Evolutionary conservation across 352 stramenopile genomes (phyloP).

Genomic region (Phytopythium mirpurense): DNA sequence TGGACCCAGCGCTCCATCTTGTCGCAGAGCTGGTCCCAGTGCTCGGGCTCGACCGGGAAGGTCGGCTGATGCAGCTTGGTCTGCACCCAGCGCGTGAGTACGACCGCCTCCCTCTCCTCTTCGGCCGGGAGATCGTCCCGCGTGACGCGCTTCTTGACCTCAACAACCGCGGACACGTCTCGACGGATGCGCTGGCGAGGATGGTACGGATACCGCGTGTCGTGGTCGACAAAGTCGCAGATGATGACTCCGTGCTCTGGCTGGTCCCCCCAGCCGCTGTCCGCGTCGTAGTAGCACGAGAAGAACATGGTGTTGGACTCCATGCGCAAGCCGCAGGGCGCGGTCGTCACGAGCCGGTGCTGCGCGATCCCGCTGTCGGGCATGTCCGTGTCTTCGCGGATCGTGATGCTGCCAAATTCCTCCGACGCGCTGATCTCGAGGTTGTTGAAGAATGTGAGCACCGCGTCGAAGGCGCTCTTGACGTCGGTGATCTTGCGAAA

Average conservation of each 20-base stretch:
- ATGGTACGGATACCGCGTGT: constrained; percentile 17
- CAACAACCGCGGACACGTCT: constrained; percentile 17
- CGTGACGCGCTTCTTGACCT: constrained; percentile 7
- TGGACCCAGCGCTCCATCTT: constrained; percentile 17
- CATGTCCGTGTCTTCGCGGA: constrained; percentile 29
- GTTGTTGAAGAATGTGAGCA: constrained; percentile 21
- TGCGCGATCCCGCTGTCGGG: constrained; percentile 21
- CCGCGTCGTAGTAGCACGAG: constrained; percentile 16
- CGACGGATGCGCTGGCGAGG: constrained; percentile 11
- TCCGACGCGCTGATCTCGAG: constrained; percentile 35
- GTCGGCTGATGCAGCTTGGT: constrained; percentile 11
- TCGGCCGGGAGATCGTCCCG: neutral
- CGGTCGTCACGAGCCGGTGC: constrained; percentile 25
- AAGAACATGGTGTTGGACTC: constrained; percentile 33
- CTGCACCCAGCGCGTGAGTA: constrained; percentile 20
- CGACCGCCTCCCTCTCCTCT: constrained; percentile 5
- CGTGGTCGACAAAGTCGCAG: constrained; percentile 21
- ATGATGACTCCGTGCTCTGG: constrained; percentile 13
- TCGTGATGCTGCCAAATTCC: constrained; percentile 27
- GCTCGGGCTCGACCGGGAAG: constrained; percentile 4
- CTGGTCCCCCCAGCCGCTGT: constrained; percentile 8
- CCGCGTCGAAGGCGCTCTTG: constrained; percentile 23
- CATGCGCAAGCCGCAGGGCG: constrained; percentile 9
- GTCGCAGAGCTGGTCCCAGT: constrained; percentile 12
- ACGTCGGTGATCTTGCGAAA: constrained; percentile 26